A percentile compares a stretch with the other conserved stretches of the same genome.
Conservation (phyloP, 805 yeast species). For the Zygosaccharomyces bailii region DNA sequence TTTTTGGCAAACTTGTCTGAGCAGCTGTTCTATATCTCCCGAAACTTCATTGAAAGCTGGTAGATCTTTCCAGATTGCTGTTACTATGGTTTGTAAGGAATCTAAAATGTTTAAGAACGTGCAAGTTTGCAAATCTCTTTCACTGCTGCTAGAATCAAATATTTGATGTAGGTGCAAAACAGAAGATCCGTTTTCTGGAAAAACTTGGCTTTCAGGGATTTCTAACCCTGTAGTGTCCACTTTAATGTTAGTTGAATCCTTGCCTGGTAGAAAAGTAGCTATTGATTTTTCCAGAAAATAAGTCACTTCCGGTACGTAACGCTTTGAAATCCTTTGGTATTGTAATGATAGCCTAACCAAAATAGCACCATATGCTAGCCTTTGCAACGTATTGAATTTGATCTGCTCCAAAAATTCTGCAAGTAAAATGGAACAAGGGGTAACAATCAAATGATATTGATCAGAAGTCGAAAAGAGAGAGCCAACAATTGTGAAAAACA, state of each 20-base stretch:
- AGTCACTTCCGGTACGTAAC: slow-evolving; percentile 77
- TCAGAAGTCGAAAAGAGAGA: slow-evolving; percentile 88
- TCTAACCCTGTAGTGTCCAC: slow-evolving; percentile 22
- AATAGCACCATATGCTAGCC: slow-evolving; percentile 58
- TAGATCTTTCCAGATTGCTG: slow-evolving; percentile 57
- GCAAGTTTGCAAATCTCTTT: slow-evolving; percentile 20
- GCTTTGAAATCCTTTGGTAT: slow-evolving; percentile 76
- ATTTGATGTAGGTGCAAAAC: slow-evolving; percentile 23
- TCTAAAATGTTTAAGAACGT: slow-evolving; percentile 32
- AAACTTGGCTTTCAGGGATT: slow-evolving; percentile 17
- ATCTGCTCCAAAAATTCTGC: slow-evolving; percentile 63
- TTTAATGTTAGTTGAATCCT: slow-evolving; percentile 14
- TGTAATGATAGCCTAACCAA: slow-evolving; percentile 60
- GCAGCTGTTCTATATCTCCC: slow-evolving; percentile 43
- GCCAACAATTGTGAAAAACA: slow-evolving; percentile 71
- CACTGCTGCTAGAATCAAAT: slow-evolving; percentile 25
- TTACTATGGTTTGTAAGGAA: slow-evolving; percentile 33
- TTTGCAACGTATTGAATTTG: slow-evolving; percentile 39
- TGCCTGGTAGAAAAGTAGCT: slow-evolving; percentile 36
- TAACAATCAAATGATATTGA: slow-evolving; percentile 85
- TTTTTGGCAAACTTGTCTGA: slow-evolving; percentile 41
- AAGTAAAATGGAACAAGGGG: slow-evolving; percentile 74
- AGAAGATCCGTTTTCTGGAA: slow-evolving; percentile 10
- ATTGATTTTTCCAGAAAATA: slow-evolving; percentile 55
- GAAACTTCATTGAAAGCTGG: slow-evolving; percentile 59